phyloP scores from a whole-genome alignment of 371 early-diverging fungal species.

The Mucor lusitanicus region DNA sequence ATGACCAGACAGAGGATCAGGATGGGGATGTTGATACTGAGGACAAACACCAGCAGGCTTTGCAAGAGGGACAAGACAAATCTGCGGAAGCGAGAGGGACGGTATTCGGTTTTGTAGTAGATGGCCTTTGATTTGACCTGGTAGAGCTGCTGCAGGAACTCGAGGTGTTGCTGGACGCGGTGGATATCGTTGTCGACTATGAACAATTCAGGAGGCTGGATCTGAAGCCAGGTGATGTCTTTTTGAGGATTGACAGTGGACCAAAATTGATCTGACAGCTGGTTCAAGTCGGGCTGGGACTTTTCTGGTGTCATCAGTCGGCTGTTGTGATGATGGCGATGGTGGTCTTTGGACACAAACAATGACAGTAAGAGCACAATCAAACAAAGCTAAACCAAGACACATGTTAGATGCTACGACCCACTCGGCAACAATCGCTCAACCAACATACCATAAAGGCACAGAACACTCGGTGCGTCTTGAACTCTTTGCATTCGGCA shows the following conservation, averaged over 20 bases:
- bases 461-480: constrained; percentile 32
- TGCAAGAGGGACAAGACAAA: constrained; percentile 20
- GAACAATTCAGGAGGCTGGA: constrained; percentile 25
- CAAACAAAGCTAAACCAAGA: constrained; percentile 24
- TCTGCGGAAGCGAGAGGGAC: constrained; percentile 20
- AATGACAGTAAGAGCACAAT: constrained; percentile 26
- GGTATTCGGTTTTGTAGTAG: constrained; percentile 8
- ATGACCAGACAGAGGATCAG: constrained; percentile 31
- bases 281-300: constrained; percentile 17
- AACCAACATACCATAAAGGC: constrained; percentile 30
- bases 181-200: constrained; percentile 6
- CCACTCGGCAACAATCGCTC: not conserved
- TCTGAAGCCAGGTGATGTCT: constrained; percentile 23
- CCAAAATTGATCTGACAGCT: constrained; percentile 36
- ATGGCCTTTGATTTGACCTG: constrained; percentile 14
- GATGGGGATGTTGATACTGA: constrained; percentile 31
- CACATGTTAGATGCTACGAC: not conserved
- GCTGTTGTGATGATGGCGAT: not conserved
- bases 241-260: constrained; percentile 33
- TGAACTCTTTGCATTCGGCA: constrained; percentile 36
- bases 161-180: constrained; percentile 3
- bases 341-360: constrained; percentile 19
- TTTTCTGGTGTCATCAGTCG: not conserved
- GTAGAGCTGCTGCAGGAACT: constrained; percentile 20
- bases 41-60: constrained; percentile 3